phyloP scores from a whole-genome alignment of 495 filamentous ascomycete genomes.

The Penicillium argentinense region DNA sequence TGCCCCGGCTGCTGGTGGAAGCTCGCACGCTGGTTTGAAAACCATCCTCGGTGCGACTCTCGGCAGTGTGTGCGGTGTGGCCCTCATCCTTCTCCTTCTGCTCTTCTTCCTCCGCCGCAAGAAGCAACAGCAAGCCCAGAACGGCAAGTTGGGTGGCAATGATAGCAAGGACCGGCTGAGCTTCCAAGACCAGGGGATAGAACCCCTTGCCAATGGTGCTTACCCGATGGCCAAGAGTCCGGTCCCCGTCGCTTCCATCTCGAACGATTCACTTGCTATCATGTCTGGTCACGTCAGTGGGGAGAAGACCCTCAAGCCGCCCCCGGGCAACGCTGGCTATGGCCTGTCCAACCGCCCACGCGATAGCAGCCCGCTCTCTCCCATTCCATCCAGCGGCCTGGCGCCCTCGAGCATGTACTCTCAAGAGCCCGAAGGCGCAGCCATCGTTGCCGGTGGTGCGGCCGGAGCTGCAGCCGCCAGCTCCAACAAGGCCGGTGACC shows the following conservation, averaged over 20 bases:
- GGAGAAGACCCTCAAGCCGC: slow-evolving; percentile 36
- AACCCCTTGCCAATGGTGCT: slow-evolving; percentile 45
- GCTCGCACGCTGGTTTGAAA: slow-evolving; percentile 44
- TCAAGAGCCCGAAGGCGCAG: slow-evolving; percentile 20
- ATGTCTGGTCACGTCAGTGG: slow-evolving; percentile 40
- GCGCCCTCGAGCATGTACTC: slow-evolving; percentile 27
- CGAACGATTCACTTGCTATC: slow-evolving; percentile 44
- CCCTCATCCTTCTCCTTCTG: slow-evolving; percentile 63
- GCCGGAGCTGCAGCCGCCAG: slow-evolving; percentile 10
- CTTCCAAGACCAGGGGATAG: slow-evolving; percentile 63
- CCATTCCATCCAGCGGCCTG: slow-evolving; percentile 34
- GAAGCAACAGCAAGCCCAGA: slow-evolving; percentile 52
- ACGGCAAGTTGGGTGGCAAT: slow-evolving; percentile 53
- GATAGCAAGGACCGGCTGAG: slow-evolving; percentile 61
- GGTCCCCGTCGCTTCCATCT: slow-evolving; percentile 46
- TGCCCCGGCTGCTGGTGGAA: slow-evolving; percentile 28
- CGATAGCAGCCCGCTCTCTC: slow-evolving; percentile 34
- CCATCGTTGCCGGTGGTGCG: slow-evolving; percentile 7
- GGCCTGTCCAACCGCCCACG: slow-evolving; percentile 14
- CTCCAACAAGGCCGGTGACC: slow-evolving; percentile 39
- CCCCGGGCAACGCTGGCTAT: slow-evolving; percentile 24
- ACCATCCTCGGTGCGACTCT: slow-evolving; percentile 75
- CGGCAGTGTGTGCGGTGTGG: slow-evolving; percentile 72
- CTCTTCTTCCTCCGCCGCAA: slow-evolving; percentile 68
- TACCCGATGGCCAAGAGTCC: slow-evolving; percentile 45